These are phyloP conservation scores for Clathrospora elynae DNA, from an alignment of 2,329 filamentous ascomycete genomes.

Conservation along the genomic window DNA sequence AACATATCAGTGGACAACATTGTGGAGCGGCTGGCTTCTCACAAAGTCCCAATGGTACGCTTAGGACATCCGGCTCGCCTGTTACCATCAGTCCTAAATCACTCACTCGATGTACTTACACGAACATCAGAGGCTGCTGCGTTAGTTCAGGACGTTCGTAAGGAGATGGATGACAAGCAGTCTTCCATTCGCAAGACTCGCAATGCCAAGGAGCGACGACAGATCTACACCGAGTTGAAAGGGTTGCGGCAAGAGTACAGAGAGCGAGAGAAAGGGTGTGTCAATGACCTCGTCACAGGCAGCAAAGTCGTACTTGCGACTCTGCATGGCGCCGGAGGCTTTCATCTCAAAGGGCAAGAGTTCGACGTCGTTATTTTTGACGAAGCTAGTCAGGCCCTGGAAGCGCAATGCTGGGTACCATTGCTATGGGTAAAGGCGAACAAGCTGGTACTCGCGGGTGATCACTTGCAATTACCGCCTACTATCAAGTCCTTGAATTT, in stretches of 20 bases:
- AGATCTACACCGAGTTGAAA: constrained; percentile 83
- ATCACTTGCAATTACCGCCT: constrained; percentile 91
- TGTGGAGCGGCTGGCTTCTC: constrained; percentile 83
- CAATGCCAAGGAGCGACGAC: constrained; percentile 76
- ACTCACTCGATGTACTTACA: constrained; percentile 89
- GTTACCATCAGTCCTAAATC: constrained; percentile 82
- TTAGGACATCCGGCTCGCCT: constrained; percentile 92
- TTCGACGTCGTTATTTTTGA: constrained; percentile 97
- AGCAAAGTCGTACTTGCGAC: constrained; percentile 92
- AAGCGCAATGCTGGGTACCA: constrained; percentile 97
- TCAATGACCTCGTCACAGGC: constrained; percentile 72
- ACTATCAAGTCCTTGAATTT: constrained; percentile 80
- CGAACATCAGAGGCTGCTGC: constrained; percentile 86
- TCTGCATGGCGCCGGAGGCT: constrained; percentile 87
- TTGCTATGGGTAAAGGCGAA: constrained; percentile 70
- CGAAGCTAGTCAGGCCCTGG: constrained; percentile 92
- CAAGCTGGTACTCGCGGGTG: constrained; percentile 89
- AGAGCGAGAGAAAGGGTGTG: constrained; percentile 80
- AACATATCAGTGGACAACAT: constrained; percentile 99
- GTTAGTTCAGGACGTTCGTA: constrained; percentile 86
- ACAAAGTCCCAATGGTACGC: constrained; percentile 84
- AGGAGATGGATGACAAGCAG: constrained; percentile 92
- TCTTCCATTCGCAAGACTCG: constrained; percentile 85
- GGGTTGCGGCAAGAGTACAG: constrained; percentile 87
- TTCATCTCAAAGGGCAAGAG: constrained; percentile 75